Evolutionary conservation across 108 stramenopile species (phyloP), one percentile per base, ranked within the genome.

Genomic region (Chaetoceros muelleri): DNA sequence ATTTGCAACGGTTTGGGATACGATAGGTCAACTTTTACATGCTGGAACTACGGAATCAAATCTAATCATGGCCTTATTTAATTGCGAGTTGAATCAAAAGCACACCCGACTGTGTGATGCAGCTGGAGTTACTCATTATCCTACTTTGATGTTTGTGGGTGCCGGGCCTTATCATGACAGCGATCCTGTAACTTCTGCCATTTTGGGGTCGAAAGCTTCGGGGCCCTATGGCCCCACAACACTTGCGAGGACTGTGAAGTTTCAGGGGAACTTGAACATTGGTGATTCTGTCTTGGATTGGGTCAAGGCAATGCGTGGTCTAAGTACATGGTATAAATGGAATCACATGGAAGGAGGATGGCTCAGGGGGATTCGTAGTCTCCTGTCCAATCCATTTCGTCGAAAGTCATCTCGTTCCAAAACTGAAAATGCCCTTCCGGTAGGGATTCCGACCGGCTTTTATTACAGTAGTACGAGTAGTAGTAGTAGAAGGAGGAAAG

Each of bases 251-350:
- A 77, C 76, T 3, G 76, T 76, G 5, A 71, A 78, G 28, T 90
- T 85, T 57, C 77, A 69, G 46, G 88, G 88, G 0, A 80, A 88
- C 65, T 84, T 82, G 82, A 68, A 76, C 28, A 76, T 79, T 44
- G 69, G 52, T 0, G 84, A 90, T 57, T 67, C 84, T 31, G 58
- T 90, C 53, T 53, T 81, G 52, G 88, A 90, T 69, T 90, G 88
- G 88, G 69, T 90, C 21, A 64, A 64, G 21, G 68, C 79, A n/a
- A 84, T 85, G 84, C 67, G 63, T 30, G 81, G 65, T 25, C 61
- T 90, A 56, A 81, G 78, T 57, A 64, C 61, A 17, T 90, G 84
- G 84, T 82, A 90, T 66, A 27, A 24, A 25, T 67, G 67, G 65
- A 50, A 46, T 71, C 20, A 75, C 78, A 65, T 53, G 21, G 78